Base-by-base conservation (phyloP, 495 filamentous ascomycete genomes). In the Rostrohypoxylon terebratum region DNA sequence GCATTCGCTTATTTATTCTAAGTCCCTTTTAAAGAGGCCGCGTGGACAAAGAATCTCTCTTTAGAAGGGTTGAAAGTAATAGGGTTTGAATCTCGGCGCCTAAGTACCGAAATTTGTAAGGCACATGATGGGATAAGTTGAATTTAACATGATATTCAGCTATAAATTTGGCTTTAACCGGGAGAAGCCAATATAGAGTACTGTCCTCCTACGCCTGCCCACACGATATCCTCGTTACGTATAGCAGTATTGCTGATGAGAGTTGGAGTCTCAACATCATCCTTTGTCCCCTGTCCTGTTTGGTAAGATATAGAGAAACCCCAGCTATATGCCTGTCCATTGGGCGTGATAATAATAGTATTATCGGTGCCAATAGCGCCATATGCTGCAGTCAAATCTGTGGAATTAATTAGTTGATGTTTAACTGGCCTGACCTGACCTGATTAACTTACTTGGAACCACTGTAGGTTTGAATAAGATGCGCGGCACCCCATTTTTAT, bases 261-360 rank as follows among this genome's bases (percentile, higher is more conserved):
- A 0, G 85, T 91, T 0, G 91, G 88, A 11, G 77, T 60, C 58
- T 84, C 77, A 25, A 93, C 80, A 68, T 90, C 89, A 16, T 88
- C 87, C 2, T 79, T 81, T 4, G 83, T 85, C 9, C 88, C 88
- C 58, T 84, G 86, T 5, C 90, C 91, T n/a, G 89, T 90, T 79
- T 92, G 90, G 75, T 89, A 91, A 66, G 86, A 87, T 47, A 78
- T 81, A 21, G 83, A 87, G 80, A 92, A 92, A 1, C 92, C 92
- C 91, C 91, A 93, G 36, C 84, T 84, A 77, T 87, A 92, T 5
- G 89, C 90, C 48, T 83, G 81, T 10, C 91, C 90, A 2, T 86
- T 83, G 20, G 71, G 78, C 54, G 86, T 86, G 66, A 93, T 80
- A 10, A 85, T 89, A 57, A 93, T 81, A 66, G 81, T 85, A 72